These are phyloP conservation scores for Artomyces pyxidatus DNA, from an alignment of 768 basidiomycete genomes.

Conservation along the genomic window DNA sequence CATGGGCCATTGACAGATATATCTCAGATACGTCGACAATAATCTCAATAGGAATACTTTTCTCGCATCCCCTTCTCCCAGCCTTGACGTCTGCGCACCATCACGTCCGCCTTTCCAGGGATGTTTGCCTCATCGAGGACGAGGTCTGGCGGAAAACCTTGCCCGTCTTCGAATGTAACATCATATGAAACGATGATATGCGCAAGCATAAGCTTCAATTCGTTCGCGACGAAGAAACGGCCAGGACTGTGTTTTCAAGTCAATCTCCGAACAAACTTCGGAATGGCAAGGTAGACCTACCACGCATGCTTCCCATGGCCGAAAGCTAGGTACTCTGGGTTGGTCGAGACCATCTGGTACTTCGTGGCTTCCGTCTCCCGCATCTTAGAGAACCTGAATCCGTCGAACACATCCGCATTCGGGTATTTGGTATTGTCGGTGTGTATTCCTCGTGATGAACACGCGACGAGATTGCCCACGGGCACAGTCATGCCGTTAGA, in stretches of 20 bases:
- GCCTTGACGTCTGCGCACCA: slow-evolving; percentile 18
- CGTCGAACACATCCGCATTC: slow-evolving; percentile 28
- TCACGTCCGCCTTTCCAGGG: slow-evolving; percentile 10
- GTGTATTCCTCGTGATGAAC: slow-evolving; percentile 15
- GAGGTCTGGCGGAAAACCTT: neutral
- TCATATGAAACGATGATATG: slow-evolving; percentile 19
- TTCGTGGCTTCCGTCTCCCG: slow-evolving; percentile 25
- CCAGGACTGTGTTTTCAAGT: slow-evolving; percentile 15
- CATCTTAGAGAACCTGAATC: slow-evolving; percentile 39
- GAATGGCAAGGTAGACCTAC: slow-evolving; percentile 12
- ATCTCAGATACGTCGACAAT: no score
- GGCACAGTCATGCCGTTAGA: slow-evolving; percentile 37
- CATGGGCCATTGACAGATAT: no score
- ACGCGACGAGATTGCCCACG: slow-evolving; percentile 23
- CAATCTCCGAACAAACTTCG: neutral
- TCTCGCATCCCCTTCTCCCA: neutral
- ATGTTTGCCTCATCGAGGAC: neutral
- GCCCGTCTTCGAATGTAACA: slow-evolving; percentile 16
- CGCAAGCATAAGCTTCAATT: slow-evolving; percentile 20
- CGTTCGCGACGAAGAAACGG: slow-evolving; percentile 19
- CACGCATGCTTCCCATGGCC: slow-evolving; percentile 24
- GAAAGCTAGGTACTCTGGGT: slow-evolving; percentile 20
- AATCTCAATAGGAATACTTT: no score
- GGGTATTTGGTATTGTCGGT: slow-evolving; percentile 18
- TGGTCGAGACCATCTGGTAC: slow-evolving; percentile 29